Conservation (phyloP, 306 rosid species). For the Gastrolobium villosum region DNA sequence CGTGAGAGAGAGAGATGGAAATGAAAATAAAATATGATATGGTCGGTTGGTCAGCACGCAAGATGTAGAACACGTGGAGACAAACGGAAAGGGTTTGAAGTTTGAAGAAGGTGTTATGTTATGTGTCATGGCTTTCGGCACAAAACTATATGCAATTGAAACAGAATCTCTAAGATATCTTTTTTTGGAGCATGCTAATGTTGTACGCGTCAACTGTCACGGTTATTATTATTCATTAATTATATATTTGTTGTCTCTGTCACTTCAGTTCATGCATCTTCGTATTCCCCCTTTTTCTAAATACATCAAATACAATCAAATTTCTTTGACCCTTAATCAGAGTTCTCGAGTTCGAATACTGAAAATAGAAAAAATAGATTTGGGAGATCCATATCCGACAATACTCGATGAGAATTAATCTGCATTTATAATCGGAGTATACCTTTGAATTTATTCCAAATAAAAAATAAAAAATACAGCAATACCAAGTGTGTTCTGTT, state of each 20-base stretch:
- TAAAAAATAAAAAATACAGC: too few species aligned
- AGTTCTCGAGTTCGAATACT: too few species aligned
- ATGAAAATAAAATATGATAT: constrained; percentile 42
- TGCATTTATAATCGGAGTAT: too few species aligned
- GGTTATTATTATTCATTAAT: background rate
- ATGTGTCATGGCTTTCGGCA: constrained; percentile 47
- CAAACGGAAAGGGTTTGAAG: constrained; percentile 12
- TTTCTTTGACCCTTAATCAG: too few species aligned
- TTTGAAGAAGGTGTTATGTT: background rate
- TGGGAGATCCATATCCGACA: too few species aligned
- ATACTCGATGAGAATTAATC: too few species aligned
- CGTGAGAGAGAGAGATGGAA: background rate
- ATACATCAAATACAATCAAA: too few species aligned
- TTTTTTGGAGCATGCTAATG: background rate
- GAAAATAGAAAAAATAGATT: too few species aligned
- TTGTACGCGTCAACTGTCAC: constrained; percentile 48
- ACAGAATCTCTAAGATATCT: background rate
- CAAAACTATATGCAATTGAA: constrained; percentile 41
- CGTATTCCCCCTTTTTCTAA: background rate
- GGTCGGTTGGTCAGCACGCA: constrained; percentile 57
- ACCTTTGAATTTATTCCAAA: too few species aligned
- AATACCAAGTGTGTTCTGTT: background rate
- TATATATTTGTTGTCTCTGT: constrained; percentile 23
- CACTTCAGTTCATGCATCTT: constrained; percentile 48
- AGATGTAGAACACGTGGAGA: constrained; percentile 60